Conservation (phyloP, 2,329 filamentous ascomycete genomes). For the Fusarium nisikadoi region DNA sequence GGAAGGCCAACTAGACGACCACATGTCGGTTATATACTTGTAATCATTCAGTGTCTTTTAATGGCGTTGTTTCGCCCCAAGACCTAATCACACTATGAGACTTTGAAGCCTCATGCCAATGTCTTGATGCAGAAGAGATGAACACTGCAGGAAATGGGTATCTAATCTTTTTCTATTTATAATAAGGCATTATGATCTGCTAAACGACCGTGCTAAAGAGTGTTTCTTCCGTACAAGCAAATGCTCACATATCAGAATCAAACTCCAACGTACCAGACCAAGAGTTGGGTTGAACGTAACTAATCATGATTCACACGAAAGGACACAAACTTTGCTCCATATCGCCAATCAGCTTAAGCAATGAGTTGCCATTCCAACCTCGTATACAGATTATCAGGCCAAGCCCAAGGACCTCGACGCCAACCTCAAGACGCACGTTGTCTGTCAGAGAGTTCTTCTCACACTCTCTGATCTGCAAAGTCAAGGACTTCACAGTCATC, state of each 20-base stretch:
- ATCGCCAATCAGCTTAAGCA: slow-evolving; percentile 22
- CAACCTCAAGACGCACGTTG: slow-evolving; percentile 18
- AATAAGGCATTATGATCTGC: slow-evolving; percentile 37
- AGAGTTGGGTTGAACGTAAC: slow-evolving; percentile 34
- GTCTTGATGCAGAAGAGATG: slow-evolving; percentile 18
- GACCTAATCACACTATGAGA: slow-evolving; percentile 32
- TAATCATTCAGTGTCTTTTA: slow-evolving; percentile 35
- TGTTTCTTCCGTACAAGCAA: slow-evolving; percentile 44
- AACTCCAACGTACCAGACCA: slow-evolving; percentile 40
- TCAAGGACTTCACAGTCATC: slow-evolving; percentile 93
- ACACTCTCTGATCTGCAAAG: slow-evolving; percentile 79
- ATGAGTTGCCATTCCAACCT: slow-evolving; percentile 22
- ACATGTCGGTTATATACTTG: slow-evolving; percentile 32
- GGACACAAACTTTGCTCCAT: slow-evolving; percentile 22
- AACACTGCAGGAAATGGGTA: slow-evolving; percentile 45
- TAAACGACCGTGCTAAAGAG: slow-evolving; percentile 43
- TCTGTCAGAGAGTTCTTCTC: slow-evolving; percentile 37
- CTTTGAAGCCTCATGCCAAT: slow-evolving; percentile 1
- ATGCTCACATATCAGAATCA: slow-evolving; percentile 46
- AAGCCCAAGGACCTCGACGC: slow-evolving; percentile 30
- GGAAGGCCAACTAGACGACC: slow-evolving; percentile 80
- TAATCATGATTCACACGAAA: slow-evolving; percentile 23
- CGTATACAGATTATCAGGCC: slow-evolving; percentile 37
- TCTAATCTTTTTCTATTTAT: slow-evolving; percentile 52
- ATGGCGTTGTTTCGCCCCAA: slow-evolving; percentile 18